These are phyloP conservation scores for Russula emetica DNA, from an alignment of 768 basidiomycete genomes.

Conservation along the genomic window DNA sequence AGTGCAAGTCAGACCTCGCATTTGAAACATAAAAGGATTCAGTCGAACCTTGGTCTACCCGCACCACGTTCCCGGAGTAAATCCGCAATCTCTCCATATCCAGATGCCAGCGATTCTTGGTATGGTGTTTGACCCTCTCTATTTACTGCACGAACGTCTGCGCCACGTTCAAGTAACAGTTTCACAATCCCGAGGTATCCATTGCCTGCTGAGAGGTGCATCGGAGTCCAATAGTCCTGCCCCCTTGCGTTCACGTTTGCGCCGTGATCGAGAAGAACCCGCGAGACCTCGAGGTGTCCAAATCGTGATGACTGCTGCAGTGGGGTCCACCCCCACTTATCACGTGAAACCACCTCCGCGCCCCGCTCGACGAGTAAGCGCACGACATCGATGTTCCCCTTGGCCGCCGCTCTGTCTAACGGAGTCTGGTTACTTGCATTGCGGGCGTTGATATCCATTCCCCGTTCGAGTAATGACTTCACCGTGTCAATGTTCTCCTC, in stretches of 20 bases:
- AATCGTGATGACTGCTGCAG: background rate
- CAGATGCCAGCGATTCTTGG: fast-evolving
- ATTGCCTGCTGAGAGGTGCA: background rate
- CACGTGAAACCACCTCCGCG: constrained; percentile 5
- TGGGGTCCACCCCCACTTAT: background rate
- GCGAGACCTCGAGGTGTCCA: constrained; percentile 5
- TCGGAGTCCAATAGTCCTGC: background rate
- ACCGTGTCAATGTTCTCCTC: background rate
- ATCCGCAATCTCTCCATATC: background rate
- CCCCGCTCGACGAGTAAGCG: background rate
- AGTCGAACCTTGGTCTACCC: background rate
- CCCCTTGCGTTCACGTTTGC: background rate
- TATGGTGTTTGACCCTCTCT: background rate
- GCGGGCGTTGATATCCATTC: background rate
- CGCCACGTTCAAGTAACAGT: background rate
- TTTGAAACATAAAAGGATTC: background rate
- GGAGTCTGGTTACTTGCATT: background rate
- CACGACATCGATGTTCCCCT: background rate
- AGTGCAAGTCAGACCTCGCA: background rate
- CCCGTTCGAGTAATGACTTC: background rate
- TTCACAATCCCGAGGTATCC: background rate
- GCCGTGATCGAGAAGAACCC: background rate
- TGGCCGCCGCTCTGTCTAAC: background rate
- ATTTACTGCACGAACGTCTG: background rate
- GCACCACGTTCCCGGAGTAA: background rate